Conservation (phyloP, 2,329 filamentous ascomycete genomes). For the Myriosclerotinia scirpicola region DNA sequence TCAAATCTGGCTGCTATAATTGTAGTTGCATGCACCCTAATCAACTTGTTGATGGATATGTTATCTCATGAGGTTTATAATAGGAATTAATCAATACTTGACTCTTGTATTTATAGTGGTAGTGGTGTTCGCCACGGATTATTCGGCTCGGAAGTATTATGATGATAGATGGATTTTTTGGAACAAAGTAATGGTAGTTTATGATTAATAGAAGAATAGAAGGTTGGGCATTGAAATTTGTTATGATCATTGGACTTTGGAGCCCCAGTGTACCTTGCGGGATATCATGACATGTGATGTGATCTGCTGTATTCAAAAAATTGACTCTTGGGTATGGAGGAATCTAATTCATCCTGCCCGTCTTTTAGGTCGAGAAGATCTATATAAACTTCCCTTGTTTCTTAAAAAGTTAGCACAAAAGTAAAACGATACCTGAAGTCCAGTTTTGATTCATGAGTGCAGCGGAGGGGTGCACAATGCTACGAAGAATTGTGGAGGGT, state of each 20-base stretch:
- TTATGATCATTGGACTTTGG: not conserved
- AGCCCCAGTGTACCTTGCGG: not conserved
- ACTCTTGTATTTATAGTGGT: slow-evolving; percentile 5
- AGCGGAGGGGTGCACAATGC: no score
- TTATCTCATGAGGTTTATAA: slow-evolving; percentile 8
- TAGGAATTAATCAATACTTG: slow-evolving; percentile 8
- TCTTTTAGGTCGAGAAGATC: no score
- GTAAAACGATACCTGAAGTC: no score
- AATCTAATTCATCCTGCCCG: no score
- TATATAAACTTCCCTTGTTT: no score
- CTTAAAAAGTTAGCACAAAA: no score
- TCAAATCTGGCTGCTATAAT: slow-evolving; percentile 21
- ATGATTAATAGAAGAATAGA: slow-evolving; percentile 10
- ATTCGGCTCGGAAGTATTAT: slow-evolving; percentile 1
- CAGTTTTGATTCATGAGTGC: no score
- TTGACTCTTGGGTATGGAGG: not conserved
- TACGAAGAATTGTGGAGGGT: no score
- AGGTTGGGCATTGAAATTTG: not conserved
- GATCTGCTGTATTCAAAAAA: not conserved
- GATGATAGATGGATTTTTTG: slow-evolving; percentile 15
- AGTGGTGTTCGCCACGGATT: not conserved
- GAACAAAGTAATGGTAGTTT: slow-evolving; percentile 12
- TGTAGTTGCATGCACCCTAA: not conserved
- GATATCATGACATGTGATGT: not conserved
- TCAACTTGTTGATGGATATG: not conserved